Evolutionary conservation across 108 stramenopile species (phyloP).

Genomic region (Nannochloropsis salina): DNA sequence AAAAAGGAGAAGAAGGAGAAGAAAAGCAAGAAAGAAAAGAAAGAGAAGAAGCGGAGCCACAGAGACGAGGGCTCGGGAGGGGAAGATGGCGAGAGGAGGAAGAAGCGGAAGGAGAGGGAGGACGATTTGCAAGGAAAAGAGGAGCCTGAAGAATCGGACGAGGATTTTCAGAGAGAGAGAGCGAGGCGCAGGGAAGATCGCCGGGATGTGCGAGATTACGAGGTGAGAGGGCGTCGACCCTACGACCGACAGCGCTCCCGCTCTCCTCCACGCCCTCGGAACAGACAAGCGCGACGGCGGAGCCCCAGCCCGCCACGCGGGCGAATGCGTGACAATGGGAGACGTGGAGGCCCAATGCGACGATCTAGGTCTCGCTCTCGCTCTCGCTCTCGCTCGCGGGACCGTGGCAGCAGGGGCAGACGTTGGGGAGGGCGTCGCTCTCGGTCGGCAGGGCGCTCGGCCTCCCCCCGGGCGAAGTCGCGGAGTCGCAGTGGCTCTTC

Average conservation of each 20-base stretch:
- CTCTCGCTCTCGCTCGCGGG: neutral
- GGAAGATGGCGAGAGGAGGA: neutral
- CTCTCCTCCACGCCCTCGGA: too few relatives aligned
- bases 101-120: too few relatives aligned
- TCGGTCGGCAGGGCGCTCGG: conserved; percentile 2
- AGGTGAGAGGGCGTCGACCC: too few relatives aligned
- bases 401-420: neutral
- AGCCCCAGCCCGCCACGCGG: neutral
- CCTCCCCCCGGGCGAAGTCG: neutral
- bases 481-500: neutral
- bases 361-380: neutral
- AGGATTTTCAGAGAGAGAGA: too few relatives aligned
- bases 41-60: conserved; percentile 17
- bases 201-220: too few relatives aligned
- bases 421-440: neutral
- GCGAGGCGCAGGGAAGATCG: too few relatives aligned
- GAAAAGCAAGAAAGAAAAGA: neutral
- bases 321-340: neutral
- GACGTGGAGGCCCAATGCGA: neutral
- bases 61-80: neutral
- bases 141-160: too few relatives aligned
- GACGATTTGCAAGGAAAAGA: too few relatives aligned
- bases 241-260: too few relatives aligned
- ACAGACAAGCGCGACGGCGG: neutral
- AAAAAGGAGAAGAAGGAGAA: neutral